phyloP scores from a whole-genome alignment of 768 basidiomycete genomes.

The Inosperma sp. region DNA sequence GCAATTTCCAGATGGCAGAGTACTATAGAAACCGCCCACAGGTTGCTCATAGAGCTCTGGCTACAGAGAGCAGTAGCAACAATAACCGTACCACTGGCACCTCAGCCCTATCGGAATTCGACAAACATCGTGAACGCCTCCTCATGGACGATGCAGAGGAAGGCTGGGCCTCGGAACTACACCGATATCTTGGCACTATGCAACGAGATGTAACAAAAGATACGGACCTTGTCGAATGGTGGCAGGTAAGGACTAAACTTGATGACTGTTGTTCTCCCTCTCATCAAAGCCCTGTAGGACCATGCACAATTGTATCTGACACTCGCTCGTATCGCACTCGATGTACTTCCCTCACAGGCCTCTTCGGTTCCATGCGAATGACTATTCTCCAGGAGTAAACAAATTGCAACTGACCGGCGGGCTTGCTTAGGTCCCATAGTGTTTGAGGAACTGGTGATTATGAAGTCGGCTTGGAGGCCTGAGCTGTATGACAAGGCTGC shows the following conservation, averaged over 20 bases:
- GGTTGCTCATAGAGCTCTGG: background rate
- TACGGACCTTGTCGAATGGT: background rate
- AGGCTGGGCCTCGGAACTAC: too few relatives aligned
- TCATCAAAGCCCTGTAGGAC: background rate
- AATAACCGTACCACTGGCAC: background rate
- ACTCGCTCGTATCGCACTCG: too few relatives aligned
- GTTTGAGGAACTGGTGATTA: conserved; percentile 1
- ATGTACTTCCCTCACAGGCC: too few relatives aligned
- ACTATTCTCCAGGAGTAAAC: background rate
- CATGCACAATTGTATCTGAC: background rate
- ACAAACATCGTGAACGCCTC: background rate
- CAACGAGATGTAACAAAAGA: background rate
- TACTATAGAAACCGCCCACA: background rate
- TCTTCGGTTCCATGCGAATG: too few relatives aligned
- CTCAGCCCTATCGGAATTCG: conserved; percentile 3
- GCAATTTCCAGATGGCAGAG: background rate
- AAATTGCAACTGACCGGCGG: background rate
- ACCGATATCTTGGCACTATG: background rate
- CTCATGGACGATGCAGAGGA: background rate
- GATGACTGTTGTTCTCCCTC: background rate
- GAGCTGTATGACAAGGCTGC: conserved; percentile 6
- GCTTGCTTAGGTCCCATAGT: background rate
- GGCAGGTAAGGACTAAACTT: background rate
- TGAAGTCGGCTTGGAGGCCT: conserved; percentile 8
- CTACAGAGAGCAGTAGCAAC: background rate